Evolutionary conservation across 2,329 filamentous ascomycete species (phyloP), one percentile per base, ranked within the genome.

Genomic region (Exophiala bonariae): DNA sequence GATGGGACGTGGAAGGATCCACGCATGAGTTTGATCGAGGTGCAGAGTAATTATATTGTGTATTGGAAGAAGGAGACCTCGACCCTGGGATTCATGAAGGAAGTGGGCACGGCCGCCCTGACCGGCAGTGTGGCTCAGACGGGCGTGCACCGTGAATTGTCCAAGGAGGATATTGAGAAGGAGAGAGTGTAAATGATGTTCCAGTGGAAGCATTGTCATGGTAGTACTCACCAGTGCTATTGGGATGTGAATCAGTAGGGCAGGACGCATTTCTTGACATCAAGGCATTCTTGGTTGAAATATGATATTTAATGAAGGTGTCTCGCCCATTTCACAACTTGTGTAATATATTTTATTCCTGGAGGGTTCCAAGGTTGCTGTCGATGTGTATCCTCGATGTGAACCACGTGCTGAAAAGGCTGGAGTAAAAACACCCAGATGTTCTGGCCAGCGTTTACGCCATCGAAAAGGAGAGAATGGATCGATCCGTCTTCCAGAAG

Each of bases 1-100:
- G 66, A 66, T 47, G 75, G 72, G 6, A 66, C 63, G 1, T 60
- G 69, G 0, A 67, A 74, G 14, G 75, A 77, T 54, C 75, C 74
- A 11, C 57, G 74, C 4, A 75, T 77, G 72, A 60, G 57, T 31
- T 48, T 73, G 36, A 70, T 72, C 34, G 68, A 71, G 59, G 56
- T 72, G 23, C 69, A 70, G 59, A 58, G 62, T 4, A 57, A 65
- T 47, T 69, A 71, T 51, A 62, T 69, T 6, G 52, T 59, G 9
- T 70, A 72, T 48, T 72, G 69, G 59, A 53, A 65, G 50, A 63
- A 61, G n/a, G 57, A 65, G 9, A 61, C 66, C 3, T 60, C 61
- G 1, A 42, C 60, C 8, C 41, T 70, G 14, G 68, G 69, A 0
- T 69, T 68, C 35, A 41, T 65, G 14, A 70, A 71, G 59, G 69